phyloP scores from a whole-genome alignment of 345 rosid species.

The Laguncularia racemosa region DNA sequence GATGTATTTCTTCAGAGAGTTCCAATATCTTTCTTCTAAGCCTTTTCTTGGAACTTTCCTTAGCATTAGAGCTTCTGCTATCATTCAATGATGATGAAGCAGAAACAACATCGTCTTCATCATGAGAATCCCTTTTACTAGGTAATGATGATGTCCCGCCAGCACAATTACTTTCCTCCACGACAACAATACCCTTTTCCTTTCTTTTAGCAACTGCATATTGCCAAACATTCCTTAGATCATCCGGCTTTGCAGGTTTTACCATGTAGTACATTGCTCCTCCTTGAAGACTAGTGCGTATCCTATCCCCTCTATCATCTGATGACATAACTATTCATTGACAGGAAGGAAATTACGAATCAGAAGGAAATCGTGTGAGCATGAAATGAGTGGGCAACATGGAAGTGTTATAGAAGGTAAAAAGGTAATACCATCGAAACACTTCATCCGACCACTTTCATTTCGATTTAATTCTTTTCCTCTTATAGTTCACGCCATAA shows the following conservation, averaged over 20 bases:
- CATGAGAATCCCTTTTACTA: too few relatives aligned
- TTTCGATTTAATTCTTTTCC: too few relatives aligned
- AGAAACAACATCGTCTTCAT: too few relatives aligned
- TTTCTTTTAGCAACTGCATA: slow-evolving; percentile 30
- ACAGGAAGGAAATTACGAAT: too few relatives aligned
- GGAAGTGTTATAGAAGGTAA: too few relatives aligned
- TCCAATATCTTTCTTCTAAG: slow-evolving; percentile 11
- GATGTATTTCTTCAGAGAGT: slow-evolving; percentile 6
- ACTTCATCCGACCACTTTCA: too few relatives aligned
- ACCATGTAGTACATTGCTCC: slow-evolving; percentile 53
- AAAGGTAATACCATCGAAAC: too few relatives aligned
- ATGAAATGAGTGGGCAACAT: too few relatives aligned
- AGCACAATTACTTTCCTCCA: slow-evolving; percentile 3
- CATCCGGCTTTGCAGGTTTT: slow-evolving; percentile 48
- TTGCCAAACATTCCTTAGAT: slow-evolving; percentile 45
- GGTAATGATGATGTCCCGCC: too few relatives aligned
- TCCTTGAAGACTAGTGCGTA: slow-evolving; percentile 31
- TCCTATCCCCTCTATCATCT: slow-evolving; percentile 31
- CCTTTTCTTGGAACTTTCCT: background rate
- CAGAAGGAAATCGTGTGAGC: too few relatives aligned
- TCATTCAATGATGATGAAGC: too few relatives aligned
- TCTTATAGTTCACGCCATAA: too few relatives aligned
- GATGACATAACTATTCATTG: slow-evolving; percentile 52
- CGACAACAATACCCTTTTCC: slow-evolving; percentile 14
- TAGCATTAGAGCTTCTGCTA: background rate